A percentile compares a stretch with the other conserved stretches of the same genome.
Conservation (phyloP, 2,329 filamentous ascomycete species). For the Fusarium tuaranense region DNA sequence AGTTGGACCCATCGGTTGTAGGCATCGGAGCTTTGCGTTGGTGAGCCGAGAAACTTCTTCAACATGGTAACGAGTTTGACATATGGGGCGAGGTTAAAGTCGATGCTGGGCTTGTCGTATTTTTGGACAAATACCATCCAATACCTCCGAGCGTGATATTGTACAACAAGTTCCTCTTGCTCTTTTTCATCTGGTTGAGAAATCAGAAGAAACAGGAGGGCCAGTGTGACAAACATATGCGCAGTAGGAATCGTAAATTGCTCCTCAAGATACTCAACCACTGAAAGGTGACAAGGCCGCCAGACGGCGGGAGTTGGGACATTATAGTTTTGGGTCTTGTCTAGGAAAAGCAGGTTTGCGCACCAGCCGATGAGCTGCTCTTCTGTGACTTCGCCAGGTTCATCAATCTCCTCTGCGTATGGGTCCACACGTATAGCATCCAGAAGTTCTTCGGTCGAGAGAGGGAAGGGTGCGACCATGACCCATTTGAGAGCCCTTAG, state of each 20-base stretch:
- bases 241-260: neutral
- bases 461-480: neutral
- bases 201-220: neutral
- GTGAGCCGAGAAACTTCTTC: neutral
- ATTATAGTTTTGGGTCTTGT: neutral
- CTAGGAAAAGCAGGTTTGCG: neutral
- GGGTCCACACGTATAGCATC: neutral
- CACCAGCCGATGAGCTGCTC: neutral
- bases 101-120: neutral
- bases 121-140: neutral
- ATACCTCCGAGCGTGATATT: rapidly evolving
- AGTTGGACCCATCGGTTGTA: neutral
- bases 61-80: neutral
- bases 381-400: neutral
- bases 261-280: neutral
- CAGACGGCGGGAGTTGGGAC: neutral
- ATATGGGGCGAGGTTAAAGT: neutral
- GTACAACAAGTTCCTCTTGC: neutral
- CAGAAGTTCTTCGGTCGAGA: neutral
- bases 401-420: neutral
- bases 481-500: neutral
- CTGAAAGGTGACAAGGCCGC: neutral
- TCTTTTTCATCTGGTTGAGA: neutral
- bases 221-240: neutral
- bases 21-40: neutral